Percentiles rank a stretch among this genome's conserved stretches.
Conservation (phyloP, 2,329 filamentous ascomycete genomes). For the Dryadomyces quercivorus region DNA sequence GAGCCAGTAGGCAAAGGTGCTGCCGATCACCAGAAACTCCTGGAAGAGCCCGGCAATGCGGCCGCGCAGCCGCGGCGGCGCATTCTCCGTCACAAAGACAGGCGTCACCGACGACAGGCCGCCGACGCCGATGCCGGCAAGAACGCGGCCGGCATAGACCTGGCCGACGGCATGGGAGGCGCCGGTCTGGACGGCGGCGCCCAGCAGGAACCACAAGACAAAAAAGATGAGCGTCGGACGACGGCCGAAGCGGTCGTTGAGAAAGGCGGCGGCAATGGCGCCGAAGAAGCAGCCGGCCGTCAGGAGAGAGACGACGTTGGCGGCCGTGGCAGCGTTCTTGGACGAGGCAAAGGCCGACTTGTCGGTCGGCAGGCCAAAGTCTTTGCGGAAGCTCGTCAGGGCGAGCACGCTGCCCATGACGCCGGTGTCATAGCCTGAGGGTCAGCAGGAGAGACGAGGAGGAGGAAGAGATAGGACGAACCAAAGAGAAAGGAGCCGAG, state of each 20-base stretch:
- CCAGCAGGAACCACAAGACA: slow-evolving; percentile 3
- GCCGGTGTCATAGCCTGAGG: not conserved
- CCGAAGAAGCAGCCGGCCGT: slow-evolving; percentile 2
- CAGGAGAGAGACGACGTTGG: slow-evolving; percentile 2
- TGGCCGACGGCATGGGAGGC: slow-evolving; percentile 2
- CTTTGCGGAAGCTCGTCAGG: not conserved
- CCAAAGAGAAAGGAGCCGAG: slow-evolving; percentile 2
- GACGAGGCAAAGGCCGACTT: slow-evolving; percentile 37
- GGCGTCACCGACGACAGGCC: slow-evolving; percentile 29
- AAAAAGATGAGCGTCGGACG: slow-evolving; percentile 4
- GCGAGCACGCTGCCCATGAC: slow-evolving; percentile 4
- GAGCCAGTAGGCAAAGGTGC: slow-evolving; percentile 27
- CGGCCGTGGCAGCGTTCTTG: slow-evolving; percentile 19
- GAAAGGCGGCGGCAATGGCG: not conserved
- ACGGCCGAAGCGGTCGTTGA: slow-evolving; percentile 4
- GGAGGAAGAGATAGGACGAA: not conserved
- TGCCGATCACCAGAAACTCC: slow-evolving; percentile 30
- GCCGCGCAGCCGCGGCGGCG: slow-evolving; percentile 32
- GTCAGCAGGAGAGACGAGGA: not conserved
- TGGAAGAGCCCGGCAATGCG: slow-evolving; percentile 30
- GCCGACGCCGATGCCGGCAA: slow-evolving; percentile 22
- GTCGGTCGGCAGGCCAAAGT: slow-evolving; percentile 3
- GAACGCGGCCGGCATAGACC: slow-evolving; percentile 26
- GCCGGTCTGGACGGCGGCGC: slow-evolving; percentile 5
- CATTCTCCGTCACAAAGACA: slow-evolving; percentile 32